Evolutionary conservation across 2,329 filamentous ascomycete genomes (phyloP).

Genomic region (Aspergillus arachidicola): DNA sequence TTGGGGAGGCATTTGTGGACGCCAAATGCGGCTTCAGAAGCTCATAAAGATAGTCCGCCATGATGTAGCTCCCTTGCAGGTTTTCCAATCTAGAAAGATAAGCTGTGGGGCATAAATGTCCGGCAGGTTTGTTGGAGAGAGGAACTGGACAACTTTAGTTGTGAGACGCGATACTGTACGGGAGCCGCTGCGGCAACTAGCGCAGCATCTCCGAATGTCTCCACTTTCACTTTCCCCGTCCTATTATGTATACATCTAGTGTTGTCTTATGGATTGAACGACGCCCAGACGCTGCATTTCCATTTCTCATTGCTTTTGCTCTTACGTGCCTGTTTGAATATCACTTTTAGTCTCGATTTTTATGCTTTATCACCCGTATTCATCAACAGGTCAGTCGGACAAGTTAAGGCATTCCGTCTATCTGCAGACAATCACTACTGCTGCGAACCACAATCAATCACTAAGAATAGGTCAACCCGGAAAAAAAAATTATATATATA

Average conservation of each 20-base stretch:
- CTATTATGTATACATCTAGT: not conserved
- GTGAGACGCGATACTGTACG: conserved; percentile 17
- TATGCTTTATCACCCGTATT: not conserved
- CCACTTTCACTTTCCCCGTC: conserved; percentile 8
- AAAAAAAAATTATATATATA: not conserved
- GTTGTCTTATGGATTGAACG: not conserved
- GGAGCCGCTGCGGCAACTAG: conserved; percentile 34
- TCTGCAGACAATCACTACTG: not conserved
- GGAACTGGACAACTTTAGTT: conserved; percentile 14
- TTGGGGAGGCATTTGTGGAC: conserved; percentile 26
- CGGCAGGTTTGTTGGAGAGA: not conserved
- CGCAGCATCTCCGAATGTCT: conserved; percentile 28
- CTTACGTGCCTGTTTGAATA: not conserved
- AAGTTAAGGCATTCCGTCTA: not conserved
- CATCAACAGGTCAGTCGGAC: not conserved
- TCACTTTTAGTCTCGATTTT: not conserved
- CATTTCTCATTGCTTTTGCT: not conserved
- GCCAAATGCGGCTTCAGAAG: conserved; percentile 67
- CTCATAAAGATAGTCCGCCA: conserved; percentile 76
- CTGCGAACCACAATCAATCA: not conserved
- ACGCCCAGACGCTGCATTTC: not conserved
- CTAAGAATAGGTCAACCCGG: not conserved
- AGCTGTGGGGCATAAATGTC: not conserved
- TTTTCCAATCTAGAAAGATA: not conserved
- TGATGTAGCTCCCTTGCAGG: conserved; percentile 33